Evolutionary conservation across 306 rosid species (phyloP).

Genomic region (Dalbergia oliveri): DNA sequence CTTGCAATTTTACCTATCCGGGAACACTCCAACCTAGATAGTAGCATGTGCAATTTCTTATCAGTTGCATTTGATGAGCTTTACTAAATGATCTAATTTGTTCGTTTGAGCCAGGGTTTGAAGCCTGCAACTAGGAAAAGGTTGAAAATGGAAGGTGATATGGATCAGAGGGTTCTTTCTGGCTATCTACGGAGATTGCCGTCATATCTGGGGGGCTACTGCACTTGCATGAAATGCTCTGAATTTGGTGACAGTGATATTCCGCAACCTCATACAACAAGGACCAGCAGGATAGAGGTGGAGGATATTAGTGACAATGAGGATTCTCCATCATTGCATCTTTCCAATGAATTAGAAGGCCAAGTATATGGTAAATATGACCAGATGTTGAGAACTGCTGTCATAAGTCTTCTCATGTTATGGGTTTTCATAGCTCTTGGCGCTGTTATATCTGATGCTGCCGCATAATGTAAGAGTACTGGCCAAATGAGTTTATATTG

Average conservation of each 20-base stretch:
- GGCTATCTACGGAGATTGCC: slow-evolving; percentile 64
- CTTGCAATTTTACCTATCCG: slow-evolving; percentile 8
- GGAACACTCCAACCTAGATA: slow-evolving; percentile 12
- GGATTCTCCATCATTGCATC: slow-evolving; percentile 40
- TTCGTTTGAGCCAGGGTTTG: slow-evolving; percentile 58
- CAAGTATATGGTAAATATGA: slow-evolving; percentile 51
- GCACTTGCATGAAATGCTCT: slow-evolving; percentile 71
- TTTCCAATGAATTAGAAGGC: slow-evolving; percentile 49
- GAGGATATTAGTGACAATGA: slow-evolving; percentile 40
- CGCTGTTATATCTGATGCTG: slow-evolving; percentile 60
- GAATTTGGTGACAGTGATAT: slow-evolving; percentile 31
- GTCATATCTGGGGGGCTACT: slow-evolving; percentile 72
- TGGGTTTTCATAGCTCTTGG: slow-evolving; percentile 75
- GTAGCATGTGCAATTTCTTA: not conserved
- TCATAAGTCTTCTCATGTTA: slow-evolving; percentile 70
- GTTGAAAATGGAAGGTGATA: slow-evolving; percentile 71
- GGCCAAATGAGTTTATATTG: slow-evolving; percentile 4
- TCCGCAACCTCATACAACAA: slow-evolving; percentile 45
- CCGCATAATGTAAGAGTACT: slow-evolving; percentile 41
- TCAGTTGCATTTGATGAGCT: not conserved
- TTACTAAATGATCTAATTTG: slow-evolving; percentile 22
- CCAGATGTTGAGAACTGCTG: slow-evolving; percentile 67
- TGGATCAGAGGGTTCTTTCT: slow-evolving; percentile 59
- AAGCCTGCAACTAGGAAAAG: slow-evolving; percentile 75
- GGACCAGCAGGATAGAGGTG: slow-evolving; percentile 40